Conservation (phyloP, 108 stramenopile genomes). For the Nannochloropsis salina region DNA sequence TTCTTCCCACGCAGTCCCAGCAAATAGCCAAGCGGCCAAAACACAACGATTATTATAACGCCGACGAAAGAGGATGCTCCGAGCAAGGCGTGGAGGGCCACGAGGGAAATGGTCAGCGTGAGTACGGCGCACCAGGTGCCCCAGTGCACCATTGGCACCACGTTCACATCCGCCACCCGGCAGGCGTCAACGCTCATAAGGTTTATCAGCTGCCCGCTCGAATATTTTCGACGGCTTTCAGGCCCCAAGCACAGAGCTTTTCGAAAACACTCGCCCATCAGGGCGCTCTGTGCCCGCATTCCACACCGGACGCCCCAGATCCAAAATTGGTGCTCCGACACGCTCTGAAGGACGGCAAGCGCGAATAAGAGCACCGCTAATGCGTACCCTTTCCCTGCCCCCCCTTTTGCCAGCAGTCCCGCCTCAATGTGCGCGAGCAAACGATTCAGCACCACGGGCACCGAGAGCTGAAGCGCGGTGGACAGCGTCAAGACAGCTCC, state of each 20-base stretch:
- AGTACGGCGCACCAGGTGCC: neutral
- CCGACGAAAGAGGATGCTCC: neutral
- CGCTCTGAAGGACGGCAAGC: neutral
- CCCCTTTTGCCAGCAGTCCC: neutral
- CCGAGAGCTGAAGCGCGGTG: neutral
- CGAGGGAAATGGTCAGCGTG: neutral
- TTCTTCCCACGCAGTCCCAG: slow-evolving; percentile 16
- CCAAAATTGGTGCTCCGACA: slow-evolving; percentile 7
- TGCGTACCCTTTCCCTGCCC: neutral
- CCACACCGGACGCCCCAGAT: slow-evolving; percentile 11
- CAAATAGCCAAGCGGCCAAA: slow-evolving; percentile 17
- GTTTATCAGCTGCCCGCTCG: neutral
- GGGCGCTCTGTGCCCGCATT: slow-evolving; percentile 4
- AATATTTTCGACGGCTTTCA: neutral
- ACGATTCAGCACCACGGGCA: neutral
- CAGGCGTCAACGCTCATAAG: neutral
- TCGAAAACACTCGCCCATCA: slow-evolving; percentile 17
- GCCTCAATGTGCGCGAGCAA: slow-evolving; percentile 13
- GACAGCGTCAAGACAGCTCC: neutral
- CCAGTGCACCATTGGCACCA: slow-evolving; percentile 1
- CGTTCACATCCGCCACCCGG: neutral
- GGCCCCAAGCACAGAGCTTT: slow-evolving; percentile 10
- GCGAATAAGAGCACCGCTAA: neutral
- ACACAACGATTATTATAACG: neutral
- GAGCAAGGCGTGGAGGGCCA: neutral